Base-by-base conservation (phyloP, 2,329 filamentous ascomycete genomes). In the Polytolypa hystricis region DNA sequence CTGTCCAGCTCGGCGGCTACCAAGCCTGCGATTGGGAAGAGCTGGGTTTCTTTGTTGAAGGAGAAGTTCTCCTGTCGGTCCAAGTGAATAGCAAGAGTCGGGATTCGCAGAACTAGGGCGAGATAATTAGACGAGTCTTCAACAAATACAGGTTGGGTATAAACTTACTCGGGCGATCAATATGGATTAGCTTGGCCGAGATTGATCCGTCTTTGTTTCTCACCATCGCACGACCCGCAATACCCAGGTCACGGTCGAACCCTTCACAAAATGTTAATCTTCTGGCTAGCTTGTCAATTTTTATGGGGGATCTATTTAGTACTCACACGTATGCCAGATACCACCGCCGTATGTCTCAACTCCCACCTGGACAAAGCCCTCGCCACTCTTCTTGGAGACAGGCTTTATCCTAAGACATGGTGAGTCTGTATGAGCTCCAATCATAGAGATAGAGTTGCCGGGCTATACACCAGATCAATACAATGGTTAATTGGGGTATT, bases 331-430 rank as follows among this genome's bases (percentile, higher is more conserved):
- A 62, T 95, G 87, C 89, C 89, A 96, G 53, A 96, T 79, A 38
- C 91, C 91, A 43, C 91, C 91, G 36, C 91, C 91, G 55, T 98
- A 98, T 2, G 85, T 89, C 69, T 98, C 91, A 35, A 95, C 89
- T 36, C 87, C 91, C 39, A 98, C 79, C 63, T 98, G 91, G 44
- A 95, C 64, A 60, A 91, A 98, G 9, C 89, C 89, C 46, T 83
- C 81, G 38, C 74, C 78, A 53, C 75, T 73, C 65, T 89, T 91
- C 65, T 89, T 94, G 55, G 84, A 93, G 28, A 94, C 80, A 9
- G 91, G 91, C 69, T 98, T 98, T 58, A 98, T 70, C 41, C 89
- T 80, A 33, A 98, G 73, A 49, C 83, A 87, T 4, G 85, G 86
- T 8, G 87, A 95, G 64, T 98, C 91, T 41, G 91, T 96, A 63